These are phyloP conservation scores for Parmelia sp. DNA, from an alignment of 495 filamentous ascomycete species.

Conservation along the genomic window DNA sequence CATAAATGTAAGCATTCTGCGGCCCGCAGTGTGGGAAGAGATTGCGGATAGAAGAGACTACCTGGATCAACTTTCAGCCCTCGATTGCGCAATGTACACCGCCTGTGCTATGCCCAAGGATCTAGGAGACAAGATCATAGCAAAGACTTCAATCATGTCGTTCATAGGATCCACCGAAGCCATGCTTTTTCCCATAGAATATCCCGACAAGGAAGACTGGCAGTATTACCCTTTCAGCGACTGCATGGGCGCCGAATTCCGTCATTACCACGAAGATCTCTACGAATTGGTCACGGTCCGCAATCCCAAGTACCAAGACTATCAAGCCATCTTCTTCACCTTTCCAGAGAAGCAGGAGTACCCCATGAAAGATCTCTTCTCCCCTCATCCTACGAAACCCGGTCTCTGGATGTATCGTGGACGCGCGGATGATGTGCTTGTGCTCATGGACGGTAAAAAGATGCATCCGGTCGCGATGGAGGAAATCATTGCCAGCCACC, in stretches of 20 bases:
- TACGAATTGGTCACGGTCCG: constrained; percentile 45
- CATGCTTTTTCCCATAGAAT: constrained; percentile 29
- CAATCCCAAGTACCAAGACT: constrained; percentile 33
- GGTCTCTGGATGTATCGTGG: constrained; percentile 44
- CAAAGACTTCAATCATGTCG: constrained; percentile 25
- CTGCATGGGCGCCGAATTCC: constrained; percentile 36
- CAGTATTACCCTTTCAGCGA: constrained; percentile 41
- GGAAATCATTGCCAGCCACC: constrained; percentile 35
- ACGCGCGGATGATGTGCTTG: constrained; percentile 50
- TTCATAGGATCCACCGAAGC: constrained; percentile 33
- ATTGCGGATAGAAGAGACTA: constrained; percentile 19
- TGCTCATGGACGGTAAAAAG: constrained; percentile 54
- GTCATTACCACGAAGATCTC: constrained; percentile 33
- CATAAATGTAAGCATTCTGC: constrained; percentile 7
- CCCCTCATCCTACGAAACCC: constrained; percentile 37
- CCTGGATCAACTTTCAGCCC: constrained; percentile 13
- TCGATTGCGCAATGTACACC: constrained; percentile 18
- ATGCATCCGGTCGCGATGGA: background rate
- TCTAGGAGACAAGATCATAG: constrained; percentile 28
- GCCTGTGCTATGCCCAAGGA: constrained; percentile 24
- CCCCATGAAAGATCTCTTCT: constrained; percentile 47
- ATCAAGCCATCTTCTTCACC: constrained; percentile 45
- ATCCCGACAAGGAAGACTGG: constrained; percentile 38
- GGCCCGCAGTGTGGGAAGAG: constrained; percentile 17
- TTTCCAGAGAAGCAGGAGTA: constrained; percentile 47